Base-by-base conservation (phyloP, 306 rosid genomes). In the Acmispon strigosus region DNA sequence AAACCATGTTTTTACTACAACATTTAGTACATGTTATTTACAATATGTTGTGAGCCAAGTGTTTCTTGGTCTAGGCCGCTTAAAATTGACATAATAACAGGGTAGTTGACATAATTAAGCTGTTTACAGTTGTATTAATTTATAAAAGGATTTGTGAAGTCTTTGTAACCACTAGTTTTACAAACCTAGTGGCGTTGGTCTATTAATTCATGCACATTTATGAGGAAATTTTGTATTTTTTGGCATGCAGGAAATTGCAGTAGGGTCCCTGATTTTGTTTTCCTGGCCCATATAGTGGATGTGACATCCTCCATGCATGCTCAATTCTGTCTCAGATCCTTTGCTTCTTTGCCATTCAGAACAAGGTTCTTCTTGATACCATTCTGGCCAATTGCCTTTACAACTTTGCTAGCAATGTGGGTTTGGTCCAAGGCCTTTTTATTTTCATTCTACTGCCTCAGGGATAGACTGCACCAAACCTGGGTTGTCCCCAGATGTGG, bases 401-500 rank as follows among this genome's bases (percentile, higher is more conserved):
- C 66, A 10, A 10, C 22, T 27, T 39, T 88, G 76, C 65, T 89
- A 8, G 71, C 18, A 32, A 92, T 92, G 98, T 89, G 98, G 98
- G 37, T 80, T 36, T 76, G 86, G 77, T 81, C 96, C 11, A 92
- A 92, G 51, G 51, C 83, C 11, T 89, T 89, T 77, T 14, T 92
- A 18, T 1, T 62, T 16, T 37, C 80, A 4, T 89, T 83, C 70
- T 92, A 92, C 81, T 39, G 84, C 73, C 90, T 89, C 37, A 80
- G 96, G 68, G 81, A 75, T 5, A 75, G 84, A 50, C 56, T 89
- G 24, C 96, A 92, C 79, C 95, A 92, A 69, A 87, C 95, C 2
- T 92, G 98, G 98, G 89, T 5, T 53, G 98, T 92, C 48, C 98
- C 98, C 8, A 69, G 98, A 61, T 86, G 22, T 66, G 98, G 96